Evolutionary conservation across 352 stramenopile genomes (phyloP).

Genomic region (Phytopythium litorale): DNA sequence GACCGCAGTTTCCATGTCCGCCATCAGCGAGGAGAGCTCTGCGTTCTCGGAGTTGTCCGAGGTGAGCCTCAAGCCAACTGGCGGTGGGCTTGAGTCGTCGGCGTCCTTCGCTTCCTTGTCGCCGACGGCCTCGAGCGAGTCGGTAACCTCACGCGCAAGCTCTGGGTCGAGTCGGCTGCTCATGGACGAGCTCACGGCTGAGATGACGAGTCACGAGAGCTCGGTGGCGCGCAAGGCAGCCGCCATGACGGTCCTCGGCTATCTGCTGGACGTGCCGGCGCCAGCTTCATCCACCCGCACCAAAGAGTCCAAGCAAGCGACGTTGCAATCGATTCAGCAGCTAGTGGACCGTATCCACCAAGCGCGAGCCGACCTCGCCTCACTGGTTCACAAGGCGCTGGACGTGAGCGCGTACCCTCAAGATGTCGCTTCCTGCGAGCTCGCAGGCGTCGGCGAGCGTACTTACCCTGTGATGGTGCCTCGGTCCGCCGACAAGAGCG

Average conservation of each 20-base stretch:
- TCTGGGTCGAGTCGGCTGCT: background rate
- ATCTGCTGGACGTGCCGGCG: background rate
- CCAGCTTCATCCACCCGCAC: background rate
- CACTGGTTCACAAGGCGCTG: conserved; percentile 8
- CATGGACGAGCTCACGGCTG: background rate
- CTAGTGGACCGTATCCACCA: background rate
- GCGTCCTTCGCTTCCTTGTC: background rate
- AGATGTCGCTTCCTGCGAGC: conserved; percentile 17
- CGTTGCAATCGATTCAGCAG: background rate
- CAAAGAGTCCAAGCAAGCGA: background rate
- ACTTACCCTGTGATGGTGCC: conserved; percentile 21
- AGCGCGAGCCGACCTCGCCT: background rate
- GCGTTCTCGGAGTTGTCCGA: too few relatives aligned
- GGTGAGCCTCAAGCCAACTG: too few relatives aligned
- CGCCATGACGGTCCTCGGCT: background rate
- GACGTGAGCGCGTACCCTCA: conserved; percentile 17
- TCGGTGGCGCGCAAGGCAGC: background rate
- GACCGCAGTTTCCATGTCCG: background rate
- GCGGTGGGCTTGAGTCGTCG: background rate
- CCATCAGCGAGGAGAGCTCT: too few relatives aligned
- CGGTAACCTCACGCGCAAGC: background rate
- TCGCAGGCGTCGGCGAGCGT: conserved; percentile 18
- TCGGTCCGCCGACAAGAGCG: background rate
- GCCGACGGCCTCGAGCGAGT: background rate
- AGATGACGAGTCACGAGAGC: background rate